phyloP scores from a whole-genome alignment of 148 eudicot species.

The Persicaria maculosa region DNA sequence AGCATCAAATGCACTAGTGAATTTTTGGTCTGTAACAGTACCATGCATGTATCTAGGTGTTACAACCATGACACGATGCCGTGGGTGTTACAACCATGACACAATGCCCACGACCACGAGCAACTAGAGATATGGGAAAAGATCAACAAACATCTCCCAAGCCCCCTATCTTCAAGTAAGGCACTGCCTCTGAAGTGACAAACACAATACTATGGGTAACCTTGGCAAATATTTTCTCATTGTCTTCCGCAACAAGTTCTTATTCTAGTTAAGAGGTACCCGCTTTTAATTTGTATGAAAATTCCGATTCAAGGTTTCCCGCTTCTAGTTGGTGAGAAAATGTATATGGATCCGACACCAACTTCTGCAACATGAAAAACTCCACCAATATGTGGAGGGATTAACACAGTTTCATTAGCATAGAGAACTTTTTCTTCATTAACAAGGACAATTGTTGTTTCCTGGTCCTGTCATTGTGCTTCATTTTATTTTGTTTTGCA shows the following conservation, averaged over 20 bases:
- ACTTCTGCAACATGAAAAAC: slow-evolving; percentile 12
- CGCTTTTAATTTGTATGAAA: no score
- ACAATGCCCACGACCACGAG: slow-evolving; percentile 58
- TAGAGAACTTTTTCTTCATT: slow-evolving; percentile 6
- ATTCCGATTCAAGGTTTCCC: background rate
- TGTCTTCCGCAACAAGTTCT: slow-evolving; percentile 13
- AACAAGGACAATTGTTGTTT: slow-evolving; percentile 9
- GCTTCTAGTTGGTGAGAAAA: background rate
- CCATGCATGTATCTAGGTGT: slow-evolving; percentile 85
- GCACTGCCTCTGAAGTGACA: slow-evolving; percentile 83
- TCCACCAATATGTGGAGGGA: slow-evolving; percentile 1
- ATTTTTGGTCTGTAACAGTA: slow-evolving; percentile 54
- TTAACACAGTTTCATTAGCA: background rate
- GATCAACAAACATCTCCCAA: slow-evolving; percentile 99
- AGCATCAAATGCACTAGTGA: slow-evolving; percentile 45
- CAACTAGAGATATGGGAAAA: slow-evolving; percentile 81
- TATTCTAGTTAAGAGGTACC: slow-evolving; percentile 14
- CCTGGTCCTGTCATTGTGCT: slow-evolving; percentile 9
- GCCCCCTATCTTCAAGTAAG: slow-evolving; percentile 97
- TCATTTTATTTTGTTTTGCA: slow-evolving; percentile 16
- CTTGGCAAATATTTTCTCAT: slow-evolving; percentile 24
- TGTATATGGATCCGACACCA: background rate
- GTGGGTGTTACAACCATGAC: no score
- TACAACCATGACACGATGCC: slow-evolving; percentile 95
- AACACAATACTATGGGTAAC: slow-evolving; percentile 52